Evolutionary conservation across 2,329 filamentous ascomycete genomes (phyloP).

Genomic region (Trichoderma asperellum): DNA sequence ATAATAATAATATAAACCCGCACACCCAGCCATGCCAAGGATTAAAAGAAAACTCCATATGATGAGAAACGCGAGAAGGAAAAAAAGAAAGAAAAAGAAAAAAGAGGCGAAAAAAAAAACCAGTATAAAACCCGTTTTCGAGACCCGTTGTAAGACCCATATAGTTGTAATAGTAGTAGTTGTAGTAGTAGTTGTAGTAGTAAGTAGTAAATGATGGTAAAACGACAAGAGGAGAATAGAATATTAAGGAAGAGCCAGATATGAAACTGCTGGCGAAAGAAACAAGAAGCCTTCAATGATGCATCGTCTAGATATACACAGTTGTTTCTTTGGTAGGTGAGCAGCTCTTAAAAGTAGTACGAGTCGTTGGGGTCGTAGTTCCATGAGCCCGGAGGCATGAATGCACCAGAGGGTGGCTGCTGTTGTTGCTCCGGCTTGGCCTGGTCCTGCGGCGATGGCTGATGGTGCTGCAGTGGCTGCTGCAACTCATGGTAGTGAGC

Average conservation of each 20-base stretch:
- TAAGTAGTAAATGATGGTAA: not conserved
- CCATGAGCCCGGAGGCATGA: not conserved
- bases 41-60: not conserved
- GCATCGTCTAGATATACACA: not conserved
- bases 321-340: not conserved
- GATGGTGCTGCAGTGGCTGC: not conserved
- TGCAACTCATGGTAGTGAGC: not conserved
- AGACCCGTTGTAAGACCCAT: not conserved
- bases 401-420: not conserved
- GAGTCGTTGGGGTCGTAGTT: not conserved
- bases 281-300: not conserved
- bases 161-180: not conserved
- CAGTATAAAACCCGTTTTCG: not conserved
- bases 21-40: not conserved
- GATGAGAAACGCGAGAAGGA: not conserved
- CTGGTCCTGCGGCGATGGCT: not conserved
- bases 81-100: not conserved
- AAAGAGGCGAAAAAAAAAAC: not conserved
- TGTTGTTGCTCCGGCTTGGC: not conserved
- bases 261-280: not conserved
- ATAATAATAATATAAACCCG: not conserved
- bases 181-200: not conserved
- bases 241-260: not conserved
- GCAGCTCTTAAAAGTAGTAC: not conserved
- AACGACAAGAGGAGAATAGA: not conserved